These are phyloP conservation scores for Afroboletus lepidellus DNA, from an alignment of 1,284 basidiomycete species.

Conservation along the genomic window DNA sequence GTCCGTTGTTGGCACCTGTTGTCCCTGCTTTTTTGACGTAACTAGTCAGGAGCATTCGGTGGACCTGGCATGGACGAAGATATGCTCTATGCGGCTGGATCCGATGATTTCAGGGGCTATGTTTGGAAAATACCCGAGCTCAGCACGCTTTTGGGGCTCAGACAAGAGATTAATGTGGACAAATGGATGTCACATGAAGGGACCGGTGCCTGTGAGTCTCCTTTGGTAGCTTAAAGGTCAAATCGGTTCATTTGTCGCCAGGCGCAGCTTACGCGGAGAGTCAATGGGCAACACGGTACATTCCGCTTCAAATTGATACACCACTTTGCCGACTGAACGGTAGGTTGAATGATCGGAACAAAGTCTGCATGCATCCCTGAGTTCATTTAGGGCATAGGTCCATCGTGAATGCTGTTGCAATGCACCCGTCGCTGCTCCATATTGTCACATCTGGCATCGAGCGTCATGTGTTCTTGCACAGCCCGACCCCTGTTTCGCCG, in stretches of 20 bases:
- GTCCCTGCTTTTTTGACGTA: slow-evolving; percentile 10
- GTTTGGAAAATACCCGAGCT: slow-evolving; percentile 71
- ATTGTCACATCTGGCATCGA: slow-evolving; percentile 72
- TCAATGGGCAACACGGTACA: slow-evolving; percentile 37
- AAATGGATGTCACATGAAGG: slow-evolving; percentile 44
- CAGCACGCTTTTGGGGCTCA: slow-evolving; percentile 40
- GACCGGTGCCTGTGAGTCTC: slow-evolving; percentile 38
- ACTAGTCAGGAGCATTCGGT: slow-evolving; percentile 74
- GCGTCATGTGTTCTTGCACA: slow-evolving; percentile 65
- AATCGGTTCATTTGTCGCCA: slow-evolving; percentile 5
- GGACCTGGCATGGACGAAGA: slow-evolving; percentile 52
- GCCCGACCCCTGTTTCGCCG: slow-evolving; percentile 53
- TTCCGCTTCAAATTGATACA: slow-evolving; percentile 56
- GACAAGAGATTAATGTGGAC: slow-evolving; percentile 41
- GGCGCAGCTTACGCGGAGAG: slow-evolving; percentile 49
- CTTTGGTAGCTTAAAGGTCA: slow-evolving; percentile 3
- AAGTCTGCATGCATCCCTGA: neutral
- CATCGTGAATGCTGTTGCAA: slow-evolving; percentile 68
- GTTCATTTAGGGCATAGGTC: slow-evolving; percentile 58
- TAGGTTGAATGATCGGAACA: slow-evolving; percentile 27
- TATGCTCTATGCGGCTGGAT: slow-evolving; percentile 66
- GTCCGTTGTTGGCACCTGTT: slow-evolving; percentile 31
- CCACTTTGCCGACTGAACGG: slow-evolving; percentile 59
- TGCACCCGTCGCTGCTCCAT: slow-evolving; percentile 69
- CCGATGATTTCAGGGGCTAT: slow-evolving; percentile 78